Base-by-base conservation (phyloP, 2,329 filamentous ascomycete species). In the Penicillium glabrum region DNA sequence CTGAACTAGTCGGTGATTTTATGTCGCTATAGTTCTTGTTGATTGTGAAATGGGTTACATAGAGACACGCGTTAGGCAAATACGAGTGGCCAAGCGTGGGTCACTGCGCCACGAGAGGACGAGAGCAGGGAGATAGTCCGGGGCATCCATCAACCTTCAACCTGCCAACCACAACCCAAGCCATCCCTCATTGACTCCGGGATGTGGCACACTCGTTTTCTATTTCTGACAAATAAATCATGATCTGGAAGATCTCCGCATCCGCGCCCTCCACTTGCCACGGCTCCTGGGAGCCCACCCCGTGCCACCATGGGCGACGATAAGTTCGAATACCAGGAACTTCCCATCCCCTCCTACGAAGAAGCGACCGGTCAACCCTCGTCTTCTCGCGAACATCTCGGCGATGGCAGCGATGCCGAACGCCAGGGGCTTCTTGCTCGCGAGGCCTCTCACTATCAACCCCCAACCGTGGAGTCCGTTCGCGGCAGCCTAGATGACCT, bases 311-410 rank as follows among this genome's bases (percentile, higher is more conserved):
- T 78, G 76, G 70, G 71, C 67, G 82, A 83, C 72, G 78, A 84
- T 72, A 86, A 86, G 68, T 74, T 74, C 64, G 79, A 79, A 58
- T 86, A 87, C 73, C 82, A 85, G 68, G 77, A 82, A 61, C 80
- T 89, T 46, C 89, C 90, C 31, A 93, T 95, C 71, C 91, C 90
- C 29, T 86, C 87, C 45, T 95, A 95, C 75, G 90, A 93, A 74
- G 90, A 96, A 78, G 90, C 91, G 61, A 66, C 60, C 45, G 64
- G 58, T 8, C 63, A 65, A 27, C 54, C 64, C 21, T 64, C 63
- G 10, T 66, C 64, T 26, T 67, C 64, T 31, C 59, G 63, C 31
- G 61, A 62, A 27, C 57, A 67, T 29, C 58, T 66, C 13, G 58
- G 80, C 52, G 52, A 82, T 54, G 80, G 82, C 54, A 76, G 75